A percentile compares a stretch with the other conserved stretches of the same genome.
Conservation (phyloP, 257 asterid species). For the Petunia secreta region DNA sequence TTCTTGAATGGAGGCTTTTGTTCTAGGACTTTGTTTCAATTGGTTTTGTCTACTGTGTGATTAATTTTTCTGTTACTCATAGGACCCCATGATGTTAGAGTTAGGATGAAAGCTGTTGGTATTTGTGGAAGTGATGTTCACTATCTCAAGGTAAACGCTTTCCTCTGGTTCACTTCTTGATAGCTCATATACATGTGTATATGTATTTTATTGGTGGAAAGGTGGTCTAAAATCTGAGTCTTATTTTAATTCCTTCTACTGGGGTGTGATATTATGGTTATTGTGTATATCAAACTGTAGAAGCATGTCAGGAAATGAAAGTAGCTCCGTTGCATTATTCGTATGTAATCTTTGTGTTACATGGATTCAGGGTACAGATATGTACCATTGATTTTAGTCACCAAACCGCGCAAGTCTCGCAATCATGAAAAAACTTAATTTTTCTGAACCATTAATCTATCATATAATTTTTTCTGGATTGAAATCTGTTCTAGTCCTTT, state of each 20-base stretch:
- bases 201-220: background rate
- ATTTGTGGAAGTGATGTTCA: slow-evolving; percentile 99
- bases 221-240: background rate
- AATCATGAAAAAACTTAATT: no score
- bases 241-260: background rate
- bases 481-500: no score
- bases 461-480: no score
- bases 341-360: no score
- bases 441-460: no score
- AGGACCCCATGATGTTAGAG: slow-evolving; percentile 89
- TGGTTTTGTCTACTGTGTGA: background rate
- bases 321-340: no score
- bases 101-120: slow-evolving; percentile 95
- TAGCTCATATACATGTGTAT: background rate
- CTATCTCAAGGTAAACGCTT: slow-evolving; percentile 67
- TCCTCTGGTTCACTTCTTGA: background rate
- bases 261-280: background rate
- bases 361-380: no score
- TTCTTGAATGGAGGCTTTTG: background rate
- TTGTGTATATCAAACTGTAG: no score
- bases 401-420: no score
- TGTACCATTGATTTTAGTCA: no score
- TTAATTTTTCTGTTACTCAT: background rate
- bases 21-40: background rate
- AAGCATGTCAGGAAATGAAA: no score